Percentiles rank a stretch among this genome's conserved stretches.
These are phyloP conservation scores for Candida krabiensis DNA, from an alignment of 805 yeast genomes.

Conservation along the genomic window DNA sequence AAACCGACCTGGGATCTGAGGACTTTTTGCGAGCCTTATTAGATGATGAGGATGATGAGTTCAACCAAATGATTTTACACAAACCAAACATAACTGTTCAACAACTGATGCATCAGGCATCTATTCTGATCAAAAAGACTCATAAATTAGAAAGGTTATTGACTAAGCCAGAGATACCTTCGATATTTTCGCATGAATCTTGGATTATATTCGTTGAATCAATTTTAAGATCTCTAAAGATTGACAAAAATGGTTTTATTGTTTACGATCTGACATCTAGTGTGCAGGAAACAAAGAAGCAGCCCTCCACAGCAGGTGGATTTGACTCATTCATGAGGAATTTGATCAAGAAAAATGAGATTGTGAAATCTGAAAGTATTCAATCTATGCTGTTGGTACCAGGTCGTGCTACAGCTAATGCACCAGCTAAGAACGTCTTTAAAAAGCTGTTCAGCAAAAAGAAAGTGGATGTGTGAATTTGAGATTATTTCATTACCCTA, in stretches of 20 bases:
- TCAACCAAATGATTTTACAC: conserved; percentile 22
- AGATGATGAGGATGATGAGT: conserved; percentile 27
- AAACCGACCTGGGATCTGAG: conserved; percentile 59
- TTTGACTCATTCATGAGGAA: conserved; percentile 15
- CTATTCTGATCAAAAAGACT: conserved; percentile 21
- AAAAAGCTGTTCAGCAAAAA: conserved; percentile 24
- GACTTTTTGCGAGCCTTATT: conserved; percentile 52
- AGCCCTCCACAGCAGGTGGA: conserved; percentile 2
- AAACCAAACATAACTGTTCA: conserved; percentile 21
- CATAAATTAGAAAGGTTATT: conserved; percentile 18
- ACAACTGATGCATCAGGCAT: conserved; percentile 29
- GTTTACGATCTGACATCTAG: conserved; percentile 16
- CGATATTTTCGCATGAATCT: conserved; percentile 19
- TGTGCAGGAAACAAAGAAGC: conserved; percentile 4
- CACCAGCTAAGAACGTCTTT: conserved; percentile 16
- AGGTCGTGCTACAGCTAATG: conserved; percentile 3
- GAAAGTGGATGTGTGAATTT: conserved; percentile 2
- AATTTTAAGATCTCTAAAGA: conserved; percentile 10
- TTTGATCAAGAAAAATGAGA: conserved; percentile 11
- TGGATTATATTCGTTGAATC: conserved; percentile 22
- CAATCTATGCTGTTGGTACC: conserved; percentile 15
- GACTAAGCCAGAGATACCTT: conserved; percentile 24
- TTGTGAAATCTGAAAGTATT: conserved; percentile 16
- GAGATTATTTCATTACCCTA: no score
- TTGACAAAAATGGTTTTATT: conserved; percentile 15